These are phyloP conservation scores for Leishmania major DNA, from an alignment of 208 protist species.

Conservation along the genomic window DNA sequence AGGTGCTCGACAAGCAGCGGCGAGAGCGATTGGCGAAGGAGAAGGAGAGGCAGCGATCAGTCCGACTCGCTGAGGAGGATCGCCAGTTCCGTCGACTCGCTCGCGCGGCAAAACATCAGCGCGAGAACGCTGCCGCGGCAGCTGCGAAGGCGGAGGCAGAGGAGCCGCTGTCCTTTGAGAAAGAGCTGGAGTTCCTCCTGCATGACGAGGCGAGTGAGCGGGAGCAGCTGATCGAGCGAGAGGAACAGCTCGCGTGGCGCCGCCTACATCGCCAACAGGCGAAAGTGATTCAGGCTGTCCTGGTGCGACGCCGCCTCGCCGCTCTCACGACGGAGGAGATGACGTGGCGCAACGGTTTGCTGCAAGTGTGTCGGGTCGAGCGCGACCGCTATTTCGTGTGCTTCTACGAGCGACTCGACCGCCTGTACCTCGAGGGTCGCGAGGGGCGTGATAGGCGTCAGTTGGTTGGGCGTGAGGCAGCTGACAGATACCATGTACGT, in stretches of 20 bases:
- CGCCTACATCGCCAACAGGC: slow-evolving; percentile 43
- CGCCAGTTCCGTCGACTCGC: slow-evolving; percentile 30
- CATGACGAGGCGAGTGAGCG: slow-evolving; percentile 55
- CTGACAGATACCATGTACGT: slow-evolving; percentile 29
- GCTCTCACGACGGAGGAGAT: slow-evolving; percentile 26
- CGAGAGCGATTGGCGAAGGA: slow-evolving; percentile 28
- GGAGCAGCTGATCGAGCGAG: slow-evolving; percentile 62
- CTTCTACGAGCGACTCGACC: slow-evolving; percentile 43
- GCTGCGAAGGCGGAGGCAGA: neutral
- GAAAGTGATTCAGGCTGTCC: slow-evolving; percentile 3
- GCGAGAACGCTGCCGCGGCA: slow-evolving; percentile 5
- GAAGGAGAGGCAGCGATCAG: slow-evolving; percentile 26
- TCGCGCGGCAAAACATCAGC: slow-evolving; percentile 14
- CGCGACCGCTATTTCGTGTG: neutral
- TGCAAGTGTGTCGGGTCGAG: neutral
- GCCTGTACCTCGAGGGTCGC: slow-evolving; percentile 32
- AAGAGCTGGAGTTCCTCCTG: slow-evolving; percentile 20
- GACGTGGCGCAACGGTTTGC: slow-evolving; percentile 22
- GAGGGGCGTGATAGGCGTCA: slow-evolving; percentile 30
- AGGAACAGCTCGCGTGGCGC: slow-evolving; percentile 56
- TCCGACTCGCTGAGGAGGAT: slow-evolving; percentile 35
- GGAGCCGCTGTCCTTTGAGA: neutral
- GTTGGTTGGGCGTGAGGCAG: slow-evolving; percentile 27
- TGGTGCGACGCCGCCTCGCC: slow-evolving; percentile 14
- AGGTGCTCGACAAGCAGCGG: slow-evolving; percentile 34